phyloP scores from a whole-genome alignment of 805 yeast species.

The Tetrapisispora nanseiensis region DNA sequence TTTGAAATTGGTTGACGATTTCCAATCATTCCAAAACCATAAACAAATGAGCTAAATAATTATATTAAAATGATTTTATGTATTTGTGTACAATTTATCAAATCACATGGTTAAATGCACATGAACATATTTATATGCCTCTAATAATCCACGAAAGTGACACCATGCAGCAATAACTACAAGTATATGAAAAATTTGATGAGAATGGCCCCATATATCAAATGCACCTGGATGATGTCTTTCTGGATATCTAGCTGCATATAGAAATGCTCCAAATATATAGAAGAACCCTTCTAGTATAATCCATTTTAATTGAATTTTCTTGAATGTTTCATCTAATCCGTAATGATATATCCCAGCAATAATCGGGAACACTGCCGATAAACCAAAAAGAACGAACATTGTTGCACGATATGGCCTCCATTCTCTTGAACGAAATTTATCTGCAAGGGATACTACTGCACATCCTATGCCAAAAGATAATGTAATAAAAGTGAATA shows the following conservation, averaged over 20 bases:
- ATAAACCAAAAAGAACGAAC: conserved; percentile 73
- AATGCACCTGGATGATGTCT: conserved; percentile 49
- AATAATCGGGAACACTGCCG: conserved; percentile 62
- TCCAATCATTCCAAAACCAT: too few relatives aligned
- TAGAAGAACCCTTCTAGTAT: conserved; percentile 64
- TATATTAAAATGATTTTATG: too few relatives aligned
- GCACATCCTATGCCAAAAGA: conserved; percentile 54
- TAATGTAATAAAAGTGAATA: conserved; percentile 39
- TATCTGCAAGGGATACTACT: conserved; percentile 50
- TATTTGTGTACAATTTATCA: not conserved
- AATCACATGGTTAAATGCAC: conserved; percentile 4
- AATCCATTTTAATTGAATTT: conserved; percentile 55
- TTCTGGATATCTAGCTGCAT: conserved; percentile 76
- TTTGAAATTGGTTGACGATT: too few relatives aligned
- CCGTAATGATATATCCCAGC: conserved; percentile 47
- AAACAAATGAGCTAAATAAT: too few relatives aligned
- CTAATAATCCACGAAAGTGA: conserved; percentile 56
- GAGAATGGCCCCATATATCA: conserved; percentile 72
- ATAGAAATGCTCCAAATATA: conserved; percentile 68
- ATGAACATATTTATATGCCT: conserved; percentile 46
- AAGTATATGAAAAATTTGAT: conserved; percentile 71
- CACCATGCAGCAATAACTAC: conserved; percentile 70
- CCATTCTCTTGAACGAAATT: conserved; percentile 61
- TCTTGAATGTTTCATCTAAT: conserved; percentile 33
- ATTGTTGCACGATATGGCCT: conserved; percentile 67